Percentiles rank a stretch among this genome's conserved stretches.
phyloP scores from a whole-genome alignment of 129 eudicot species.

The Tanacetum coccineum region DNA sequence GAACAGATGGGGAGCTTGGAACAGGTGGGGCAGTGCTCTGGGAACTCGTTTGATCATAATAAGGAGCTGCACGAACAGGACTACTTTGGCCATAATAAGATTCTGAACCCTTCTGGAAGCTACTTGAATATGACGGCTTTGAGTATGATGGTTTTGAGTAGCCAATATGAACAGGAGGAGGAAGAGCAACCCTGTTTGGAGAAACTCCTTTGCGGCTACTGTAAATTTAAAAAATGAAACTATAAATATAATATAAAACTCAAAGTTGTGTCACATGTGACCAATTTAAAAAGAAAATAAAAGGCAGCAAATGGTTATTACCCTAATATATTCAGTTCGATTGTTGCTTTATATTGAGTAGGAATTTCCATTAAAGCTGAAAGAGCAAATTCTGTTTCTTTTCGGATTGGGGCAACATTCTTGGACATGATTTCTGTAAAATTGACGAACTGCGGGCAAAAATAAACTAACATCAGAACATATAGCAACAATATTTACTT shows the following conservation, averaged over 20 bases:
- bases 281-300: background rate
- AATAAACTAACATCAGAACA: conserved; percentile 15
- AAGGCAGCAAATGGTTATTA: conserved; percentile 19
- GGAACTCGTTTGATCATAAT: conserved; percentile 10
- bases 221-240: conserved; percentile 13
- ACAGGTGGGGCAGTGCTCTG: conserved; percentile 44
- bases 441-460: conserved; percentile 72
- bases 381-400: conserved; percentile 98
- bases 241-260: background rate
- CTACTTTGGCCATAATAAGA: conserved; percentile 41
- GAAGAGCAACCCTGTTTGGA: conserved; percentile 71
- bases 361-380: conserved; percentile 97
- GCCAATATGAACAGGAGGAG: conserved; percentile 58
- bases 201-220: conserved; percentile 61
- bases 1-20: conserved; percentile 58
- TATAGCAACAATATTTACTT: background rate
- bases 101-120: conserved; percentile 55
- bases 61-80: conserved; percentile 31
- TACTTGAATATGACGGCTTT: conserved; percentile 47
- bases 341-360: conserved; percentile 88
- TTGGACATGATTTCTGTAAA: conserved; percentile 91
- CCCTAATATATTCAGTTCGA: conserved; percentile 91
- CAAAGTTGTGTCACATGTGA: background rate
- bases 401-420: conserved; percentile 60
- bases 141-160: conserved; percentile 27